Evolutionary conservation across 2,329 filamentous ascomycete species (phyloP).

Genomic region (Phialophora verrucosa): DNA sequence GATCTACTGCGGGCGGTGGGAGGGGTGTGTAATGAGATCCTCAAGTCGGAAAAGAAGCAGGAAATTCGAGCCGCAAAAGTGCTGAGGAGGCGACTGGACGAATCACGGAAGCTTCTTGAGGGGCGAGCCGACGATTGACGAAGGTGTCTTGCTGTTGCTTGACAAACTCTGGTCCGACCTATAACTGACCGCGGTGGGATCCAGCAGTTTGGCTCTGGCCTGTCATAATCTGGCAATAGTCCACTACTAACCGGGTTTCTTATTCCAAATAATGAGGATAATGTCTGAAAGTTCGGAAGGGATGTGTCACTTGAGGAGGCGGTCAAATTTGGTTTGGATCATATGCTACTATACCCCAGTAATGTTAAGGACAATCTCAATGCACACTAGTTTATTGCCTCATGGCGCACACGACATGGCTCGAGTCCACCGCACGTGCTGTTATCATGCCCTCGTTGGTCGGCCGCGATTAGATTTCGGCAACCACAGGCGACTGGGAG

Average conservation of each 20-base stretch:
- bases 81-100: conserved; percentile 74
- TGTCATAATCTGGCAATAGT: conserved; percentile 19
- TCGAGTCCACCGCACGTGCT: background rate
- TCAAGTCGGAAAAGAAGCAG: conserved; percentile 63
- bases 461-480: background rate
- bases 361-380: conserved; percentile 2
- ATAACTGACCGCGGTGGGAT: background rate
- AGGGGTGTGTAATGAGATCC: conserved; percentile 59
- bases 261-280: conserved; percentile 16
- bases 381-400: background rate
- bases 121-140: conserved; percentile 60
- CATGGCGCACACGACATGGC: background rate
- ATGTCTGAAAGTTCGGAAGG: conserved; percentile 4
- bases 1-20: conserved; percentile 58
- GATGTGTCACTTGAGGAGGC: background rate
- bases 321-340: background rate
- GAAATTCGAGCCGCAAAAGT: conserved; percentile 65
- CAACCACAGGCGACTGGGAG: background rate
- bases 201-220: background rate
- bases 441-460: background rate
- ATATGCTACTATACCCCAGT: conserved; percentile 6
- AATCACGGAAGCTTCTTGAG: conserved; percentile 74
- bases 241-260: conserved; percentile 1
- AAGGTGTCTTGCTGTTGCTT: conserved; percentile 5
- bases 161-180: background rate